Conservation (phyloP, 2,329 filamentous ascomycete species). For the Eutypella sp. region DNA sequence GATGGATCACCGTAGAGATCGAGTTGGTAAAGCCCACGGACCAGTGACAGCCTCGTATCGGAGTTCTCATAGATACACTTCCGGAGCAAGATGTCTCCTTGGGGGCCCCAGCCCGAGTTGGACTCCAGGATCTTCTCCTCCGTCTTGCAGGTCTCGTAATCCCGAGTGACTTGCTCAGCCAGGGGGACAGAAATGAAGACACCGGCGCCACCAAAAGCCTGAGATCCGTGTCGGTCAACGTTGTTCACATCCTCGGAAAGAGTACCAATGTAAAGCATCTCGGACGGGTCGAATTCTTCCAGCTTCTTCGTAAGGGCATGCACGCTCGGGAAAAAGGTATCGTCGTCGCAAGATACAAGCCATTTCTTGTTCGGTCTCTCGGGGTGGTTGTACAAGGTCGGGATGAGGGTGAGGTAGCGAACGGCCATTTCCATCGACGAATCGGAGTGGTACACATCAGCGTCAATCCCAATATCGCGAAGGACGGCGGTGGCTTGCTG, state of each 20-base stretch:
- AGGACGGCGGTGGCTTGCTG: conserved; percentile 43
- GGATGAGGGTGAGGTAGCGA: conserved; percentile 51
- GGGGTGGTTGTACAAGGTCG: conserved; percentile 48
- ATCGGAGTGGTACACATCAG: conserved; percentile 52
- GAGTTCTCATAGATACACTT: conserved; percentile 62
- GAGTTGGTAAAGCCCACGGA: conserved; percentile 56
- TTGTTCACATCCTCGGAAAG: conserved; percentile 58
- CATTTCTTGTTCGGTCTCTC: conserved; percentile 48
- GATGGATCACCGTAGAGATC: conserved; percentile 57
- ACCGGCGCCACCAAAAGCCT: conserved; percentile 60
- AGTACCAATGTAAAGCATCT: conserved; percentile 55
- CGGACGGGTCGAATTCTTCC: conserved; percentile 44
- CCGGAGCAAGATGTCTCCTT: conserved; percentile 57
- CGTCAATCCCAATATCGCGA: conserved; percentile 47
- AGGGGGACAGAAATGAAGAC: conserved; percentile 55
- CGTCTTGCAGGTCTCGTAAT: conserved; percentile 41
- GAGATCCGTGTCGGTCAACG: conserved; percentile 55
- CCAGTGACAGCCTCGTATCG: conserved; percentile 49
- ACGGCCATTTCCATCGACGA: conserved; percentile 52
- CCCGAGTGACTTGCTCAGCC: conserved; percentile 39
- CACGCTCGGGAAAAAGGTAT: conserved; percentile 61
- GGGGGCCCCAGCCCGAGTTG: conserved; percentile 54
- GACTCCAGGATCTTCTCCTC: conserved; percentile 48
- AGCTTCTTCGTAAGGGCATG: conserved; percentile 48
- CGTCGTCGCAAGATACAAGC: conserved; percentile 60